Evolutionary conservation across 768 basidiomycete genomes (phyloP).

Genomic region (Suillus plorans): DNA sequence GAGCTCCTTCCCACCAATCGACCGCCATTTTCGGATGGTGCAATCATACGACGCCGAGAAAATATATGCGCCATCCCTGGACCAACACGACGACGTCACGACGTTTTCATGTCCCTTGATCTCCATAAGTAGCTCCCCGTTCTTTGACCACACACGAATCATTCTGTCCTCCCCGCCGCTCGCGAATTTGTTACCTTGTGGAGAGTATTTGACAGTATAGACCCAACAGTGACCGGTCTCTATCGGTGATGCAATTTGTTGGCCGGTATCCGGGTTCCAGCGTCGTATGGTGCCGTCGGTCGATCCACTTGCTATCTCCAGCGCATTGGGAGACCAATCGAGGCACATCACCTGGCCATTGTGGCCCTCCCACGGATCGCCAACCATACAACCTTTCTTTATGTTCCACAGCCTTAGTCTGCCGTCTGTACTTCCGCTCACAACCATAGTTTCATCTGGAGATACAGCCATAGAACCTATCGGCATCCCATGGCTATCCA

Average conservation of each 20-base stretch:
- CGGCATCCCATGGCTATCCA: background rate
- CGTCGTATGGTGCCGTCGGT: background rate
- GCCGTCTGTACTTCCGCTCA: background rate
- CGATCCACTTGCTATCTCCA: background rate
- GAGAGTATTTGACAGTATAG: background rate
- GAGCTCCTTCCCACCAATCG: background rate
- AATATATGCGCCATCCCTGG: background rate
- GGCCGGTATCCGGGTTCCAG: background rate
- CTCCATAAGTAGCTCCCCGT: background rate
- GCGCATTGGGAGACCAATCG: background rate
- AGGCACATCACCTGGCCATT: background rate
- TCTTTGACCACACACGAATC: background rate
- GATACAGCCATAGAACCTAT: background rate
- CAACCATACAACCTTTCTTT: background rate
- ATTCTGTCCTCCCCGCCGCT: background rate
- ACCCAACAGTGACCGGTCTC: background rate
- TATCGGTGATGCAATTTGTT: background rate
- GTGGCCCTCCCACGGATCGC: background rate
- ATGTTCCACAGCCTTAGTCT: background rate
- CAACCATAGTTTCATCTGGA: background rate
- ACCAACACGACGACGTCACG: background rate
- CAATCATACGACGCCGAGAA: background rate
- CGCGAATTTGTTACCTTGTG: background rate
- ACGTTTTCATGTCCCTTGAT: fast-evolving
- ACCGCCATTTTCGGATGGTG: background rate